Evolutionary conservation across 495 filamentous ascomycete genomes (phyloP), one percentile per base, ranked within the genome.

Genomic region (Aspergillus mulundensis): DNA sequence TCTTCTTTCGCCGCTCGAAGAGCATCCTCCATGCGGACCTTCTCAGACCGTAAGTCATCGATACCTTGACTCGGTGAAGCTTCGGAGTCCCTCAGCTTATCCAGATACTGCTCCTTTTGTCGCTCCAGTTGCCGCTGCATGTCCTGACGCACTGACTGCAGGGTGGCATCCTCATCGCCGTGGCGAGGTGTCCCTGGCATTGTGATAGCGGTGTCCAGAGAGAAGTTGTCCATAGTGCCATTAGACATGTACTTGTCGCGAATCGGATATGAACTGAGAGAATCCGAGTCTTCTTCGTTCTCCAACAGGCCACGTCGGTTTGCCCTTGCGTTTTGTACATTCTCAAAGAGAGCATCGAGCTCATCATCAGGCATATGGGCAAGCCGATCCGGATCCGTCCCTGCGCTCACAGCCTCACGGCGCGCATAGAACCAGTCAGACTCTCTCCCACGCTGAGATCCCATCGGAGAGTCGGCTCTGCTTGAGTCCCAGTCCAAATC

Each of bases 241-340:
- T 88, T 94, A 4, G 91, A 96, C 78, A 95, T 86, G 69, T 97
- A 97, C 65, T 99, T 99, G 57, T 99, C 94, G 42, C 94, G 81
- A 25, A 92, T 77, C 2, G 89, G 87, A 68, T 91, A 95, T 8
- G 91, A 96, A 28, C 87, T 87, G 20, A 90, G 83, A 0, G 92
- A 96, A 61, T 97, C 94, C 50, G 85, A 81, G 66, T 97, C 94
- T 50, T 96, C 90, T 45, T 96, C 90, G 34, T 83, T 80, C 24
- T 94, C 90, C 21, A 72, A 67, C 21, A 83, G 71, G 14, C 84
- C 87, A 59, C 88, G 90, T 38, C 94, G 85, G 44, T 86, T 88
- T 7, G 89, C 92, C 65, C 91, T 81, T 2, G 88, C 89, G 48
- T 87, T 84, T 67, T 96, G 92, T 53, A 97, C 90, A 68, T 97